Base-by-base conservation (phyloP, 345 rosid genomes). In the Leavenworthia alabamica region DNA sequence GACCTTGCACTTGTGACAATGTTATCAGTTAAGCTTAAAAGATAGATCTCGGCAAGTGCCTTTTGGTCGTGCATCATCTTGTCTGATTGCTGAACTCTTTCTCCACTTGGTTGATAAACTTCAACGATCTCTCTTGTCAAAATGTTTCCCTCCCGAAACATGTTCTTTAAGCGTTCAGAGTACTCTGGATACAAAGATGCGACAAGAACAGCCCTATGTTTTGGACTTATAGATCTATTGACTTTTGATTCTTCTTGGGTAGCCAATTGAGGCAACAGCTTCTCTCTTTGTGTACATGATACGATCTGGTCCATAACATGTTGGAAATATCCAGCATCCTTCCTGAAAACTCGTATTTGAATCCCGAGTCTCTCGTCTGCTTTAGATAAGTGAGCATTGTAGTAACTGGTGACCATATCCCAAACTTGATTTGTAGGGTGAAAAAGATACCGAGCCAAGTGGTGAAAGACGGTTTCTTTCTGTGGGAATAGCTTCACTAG, bases 401-500 rank as follows among this genome's bases (percentile, higher is more conserved):
- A 66, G 56, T 54, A 67, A 11, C 64, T 42, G 8, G 73, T 65
- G 39, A 77, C 56, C 41, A 70, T 61, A 26, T 70, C 73, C 81
- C 81, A 73, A 2, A 70, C 81, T 53, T 74, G 64, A 15, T 74
- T 66, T 5, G 81, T 56, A 2, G 81, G 81, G 29, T 73, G 75
- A 5, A 77, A 66, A 45, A 77, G 76, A 48, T 77, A 74, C 58
- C 68, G 60, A 23, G 76, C 71, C 56, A 77, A 27, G 37, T 77
- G 81, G 39, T 77, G 81, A 37, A 77, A 77, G 23, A 77, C 66
- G 15, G 76, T 74, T 13, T 61, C 81, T 46, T 73, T n/a, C n/a
- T n/a, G n/a, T n/a, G n/a, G n/a, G n/a, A n/a, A n/a, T n/a, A n/a
- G n/a, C n/a, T n/a, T n/a, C n/a, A n/a, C n/a, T n/a, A n/a, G n/a